Evolutionary conservation across 208 protist genomes (phyloP).

Genomic region (Wallacemonas sp.): DNA sequence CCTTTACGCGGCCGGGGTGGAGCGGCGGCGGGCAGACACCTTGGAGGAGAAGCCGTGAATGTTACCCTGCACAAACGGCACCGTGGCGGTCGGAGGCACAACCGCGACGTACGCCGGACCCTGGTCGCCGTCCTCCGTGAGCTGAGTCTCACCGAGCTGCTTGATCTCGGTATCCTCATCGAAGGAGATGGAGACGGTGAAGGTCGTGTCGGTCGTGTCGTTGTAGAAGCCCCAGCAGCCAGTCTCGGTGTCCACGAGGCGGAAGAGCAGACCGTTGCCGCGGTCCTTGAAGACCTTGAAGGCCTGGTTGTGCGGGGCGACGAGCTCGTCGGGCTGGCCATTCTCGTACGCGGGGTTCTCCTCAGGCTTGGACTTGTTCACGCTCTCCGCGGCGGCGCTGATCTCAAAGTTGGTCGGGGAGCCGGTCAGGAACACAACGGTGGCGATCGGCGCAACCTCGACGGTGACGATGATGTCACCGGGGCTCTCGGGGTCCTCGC

Average conservation of each 20-base stretch:
- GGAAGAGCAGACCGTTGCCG: constrained; percentile 69
- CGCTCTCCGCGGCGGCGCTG: constrained; percentile 50
- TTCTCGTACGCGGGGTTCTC: constrained; percentile 53
- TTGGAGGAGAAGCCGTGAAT: constrained; percentile 48
- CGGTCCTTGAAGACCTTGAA: constrained; percentile 71
- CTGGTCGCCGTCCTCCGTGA: constrained; percentile 31
- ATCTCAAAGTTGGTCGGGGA: constrained; percentile 60
- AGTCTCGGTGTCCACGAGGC: constrained; percentile 51
- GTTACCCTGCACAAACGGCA: constrained; percentile 52
- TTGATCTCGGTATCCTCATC: constrained; percentile 24
- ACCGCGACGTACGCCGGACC: constrained; percentile 35
- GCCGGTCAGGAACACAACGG: constrained; percentile 58
- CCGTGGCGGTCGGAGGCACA: constrained; percentile 44
- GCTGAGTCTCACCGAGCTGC: constrained; percentile 24
- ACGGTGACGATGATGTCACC: constrained; percentile 53
- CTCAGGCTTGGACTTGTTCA: constrained; percentile 42
- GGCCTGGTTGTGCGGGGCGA: constrained; percentile 54
- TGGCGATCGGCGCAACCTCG: constrained; percentile 55
- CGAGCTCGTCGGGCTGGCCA: constrained; percentile 39
- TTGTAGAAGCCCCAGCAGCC: constrained; percentile 73
- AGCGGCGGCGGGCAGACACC: constrained; percentile 31
- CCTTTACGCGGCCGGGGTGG: neutral
- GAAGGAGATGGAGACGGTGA: constrained; percentile 39
- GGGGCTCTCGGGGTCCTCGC: constrained; percentile 39
- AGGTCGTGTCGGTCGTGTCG: constrained; percentile 41